Evolutionary conservation across 768 basidiomycete species (phyloP), one percentile per base, ranked within the genome.

Genomic region (Auricularia sp.): DNA sequence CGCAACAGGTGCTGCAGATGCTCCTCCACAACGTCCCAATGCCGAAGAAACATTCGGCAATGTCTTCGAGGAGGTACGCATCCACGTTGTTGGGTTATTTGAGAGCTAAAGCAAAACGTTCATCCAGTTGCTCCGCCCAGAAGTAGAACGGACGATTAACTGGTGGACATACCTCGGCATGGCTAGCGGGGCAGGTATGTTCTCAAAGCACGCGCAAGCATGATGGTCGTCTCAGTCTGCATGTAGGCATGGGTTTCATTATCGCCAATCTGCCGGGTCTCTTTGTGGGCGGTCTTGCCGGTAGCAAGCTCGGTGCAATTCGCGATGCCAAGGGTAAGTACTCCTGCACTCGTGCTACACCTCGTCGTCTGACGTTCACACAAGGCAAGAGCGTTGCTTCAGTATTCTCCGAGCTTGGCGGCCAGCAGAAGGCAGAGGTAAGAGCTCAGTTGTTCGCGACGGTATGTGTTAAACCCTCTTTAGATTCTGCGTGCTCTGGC

Each of bases 271-370:
- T 94, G 1, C 94, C 94, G 8, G 94, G 94, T 6, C 78, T 92
- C 14, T 82, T 94, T 77, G 80, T 94, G 21, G 94, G 94, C 62
- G 91, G 88, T 2, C 83, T 88, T 68, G 91, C 92, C 0, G 94
- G 94, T 0, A 96, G 94, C 72, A 80, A 92, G n/a, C 76, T 97
- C 35, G 94, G 94, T 54, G 92, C 94, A 3, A 80, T 98, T 59
- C 81, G 94, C 65, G 94, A 98, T 71, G 94, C 94, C 3, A 98
- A 98, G 78, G 77, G 56, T 59, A 6, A 1, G 56, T 59, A 24
- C 8, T 8, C 29, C 7, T 59, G 56, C 21, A 13, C 33, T 18
- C 51, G 37, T 36, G 51, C 54, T 29, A 21, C n/a, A 34, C n/a
- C n/a, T 33, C 35, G 56, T 2, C 10, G 24, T 58, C 33, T 11